Base-by-base conservation (phyloP, 2,329 filamentous ascomycete species). In the Cladobotryum mycophilum region DNA sequence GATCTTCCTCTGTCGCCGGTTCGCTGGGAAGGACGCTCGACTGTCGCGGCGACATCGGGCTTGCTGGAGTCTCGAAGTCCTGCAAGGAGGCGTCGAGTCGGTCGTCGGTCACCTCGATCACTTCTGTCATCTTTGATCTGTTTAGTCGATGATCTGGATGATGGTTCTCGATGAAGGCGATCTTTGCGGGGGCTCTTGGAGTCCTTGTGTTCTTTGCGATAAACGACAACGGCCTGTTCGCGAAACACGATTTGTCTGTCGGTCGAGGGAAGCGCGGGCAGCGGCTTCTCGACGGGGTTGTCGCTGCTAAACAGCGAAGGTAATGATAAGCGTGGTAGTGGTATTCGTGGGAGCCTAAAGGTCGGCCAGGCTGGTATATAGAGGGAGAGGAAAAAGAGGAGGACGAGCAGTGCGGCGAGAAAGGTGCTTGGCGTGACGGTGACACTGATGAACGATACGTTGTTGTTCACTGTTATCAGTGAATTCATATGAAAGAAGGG, bases 371-470 rank as follows among this genome's bases (percentile, higher is more conserved):
- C 38, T 36, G 70, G 62, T 40, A 76, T 57, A 59, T 78, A 81
- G 46, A 79, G 60, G 51, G 72, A 73, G 54, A 78, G 56, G 59
- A 81, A 79, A 62, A 75, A 68, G 57, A 81, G 68, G 45, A 71
- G 61, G 30, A 82, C 59, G 51, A 70, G 66, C 54, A 81, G 61
- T 25, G 73, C 71, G 53, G 76, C 76, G 58, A 82, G 68, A 62
- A 76, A 82, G 51, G 78, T 79, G 64, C 76, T 76, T 20, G 80
- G 79, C 38, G 79, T 76, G 64, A 82, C 75, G 60, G 70, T 76
- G 61, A 83, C 71, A 67, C 74, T 82, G 63, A 83, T 63, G 58
- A 83, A 73, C 52, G 78, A 79, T 63, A 82, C 73, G 74, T 81
- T 77, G 67, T 79, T 82, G 68, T 81, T 79, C 57, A 82, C 75